A percentile compares a stretch with the other conserved stretches of the same genome.
phyloP scores from a whole-genome alignment of 1,284 basidiomycete genomes.

The Cryptococcus hybrid region DNA sequence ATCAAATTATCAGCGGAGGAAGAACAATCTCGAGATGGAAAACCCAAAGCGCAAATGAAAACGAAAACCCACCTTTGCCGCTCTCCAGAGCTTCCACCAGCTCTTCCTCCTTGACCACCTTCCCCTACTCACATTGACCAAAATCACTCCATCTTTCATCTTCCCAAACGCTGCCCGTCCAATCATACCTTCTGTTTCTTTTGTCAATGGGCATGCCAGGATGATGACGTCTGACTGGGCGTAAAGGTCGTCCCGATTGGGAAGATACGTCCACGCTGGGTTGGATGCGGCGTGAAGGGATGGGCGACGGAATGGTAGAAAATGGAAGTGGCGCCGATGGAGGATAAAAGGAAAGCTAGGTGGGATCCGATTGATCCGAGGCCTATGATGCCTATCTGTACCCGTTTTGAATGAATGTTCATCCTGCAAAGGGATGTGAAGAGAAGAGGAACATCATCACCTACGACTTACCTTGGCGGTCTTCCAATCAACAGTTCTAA shows the following conservation, averaged over 20 bases:
- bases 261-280: background rate
- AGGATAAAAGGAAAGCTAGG: constrained; percentile 16
- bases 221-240: constrained; percentile 11
- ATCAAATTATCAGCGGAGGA: too few species aligned
- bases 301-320: constrained; percentile 15
- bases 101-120: constrained; percentile 20
- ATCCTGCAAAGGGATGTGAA: background rate
- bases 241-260: background rate
- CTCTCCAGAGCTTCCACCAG: constrained; percentile 27
- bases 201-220: constrained; percentile 25
- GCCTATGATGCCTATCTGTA: constrained; percentile 29
- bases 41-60: background rate
- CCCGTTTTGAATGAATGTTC: too few species aligned
- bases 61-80: constrained; percentile 22
- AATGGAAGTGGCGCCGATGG: constrained; percentile 19
- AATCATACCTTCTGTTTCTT: constrained; percentile 18
- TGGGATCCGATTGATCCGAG: constrained; percentile 26
- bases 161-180: constrained; percentile 10
- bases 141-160: constrained; percentile 26
- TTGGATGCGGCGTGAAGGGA: constrained; percentile 1
- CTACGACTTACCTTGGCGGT: background rate
- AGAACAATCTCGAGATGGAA: background rate
- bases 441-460: background rate
- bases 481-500: constrained; percentile 19
- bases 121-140: constrained; percentile 29